Conservation (phyloP, 306 rosid species). For the Senna tora region DNA sequence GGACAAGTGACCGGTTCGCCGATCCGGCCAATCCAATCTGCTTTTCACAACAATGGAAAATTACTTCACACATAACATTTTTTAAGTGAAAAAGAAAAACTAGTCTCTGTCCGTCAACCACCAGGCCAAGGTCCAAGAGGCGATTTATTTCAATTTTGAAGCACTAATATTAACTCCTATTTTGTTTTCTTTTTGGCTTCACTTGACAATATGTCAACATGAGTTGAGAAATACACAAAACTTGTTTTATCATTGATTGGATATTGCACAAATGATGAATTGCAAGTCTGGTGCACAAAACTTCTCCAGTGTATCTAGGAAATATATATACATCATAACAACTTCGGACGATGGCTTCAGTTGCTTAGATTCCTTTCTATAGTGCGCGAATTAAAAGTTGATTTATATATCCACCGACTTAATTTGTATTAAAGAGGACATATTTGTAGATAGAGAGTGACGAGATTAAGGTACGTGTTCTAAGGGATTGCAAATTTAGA, state of each 20-base stretch:
- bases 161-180: no score
- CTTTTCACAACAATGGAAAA: no score
- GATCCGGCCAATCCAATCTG: no score
- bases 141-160: neutral
- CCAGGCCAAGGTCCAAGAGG: neutral
- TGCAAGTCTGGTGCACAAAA: no score
- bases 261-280: no score
- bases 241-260: no score
- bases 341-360: neutral
- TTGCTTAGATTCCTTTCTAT: neutral
- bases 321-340: neutral
- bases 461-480: neutral
- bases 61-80: no score
- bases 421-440: neutral
- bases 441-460: neutral
- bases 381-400: neutral
- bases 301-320: no score
- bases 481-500: constrained; percentile 42
- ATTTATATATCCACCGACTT: neutral
- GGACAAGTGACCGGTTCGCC: no score
- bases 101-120: no score
- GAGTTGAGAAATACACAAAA: no score
- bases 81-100: no score
- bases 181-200: neutral
- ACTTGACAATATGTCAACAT: neutral